These are phyloP conservation scores for Trichoderma gracile DNA, from an alignment of 2,329 filamentous ascomycete genomes.

Conservation along the genomic window DNA sequence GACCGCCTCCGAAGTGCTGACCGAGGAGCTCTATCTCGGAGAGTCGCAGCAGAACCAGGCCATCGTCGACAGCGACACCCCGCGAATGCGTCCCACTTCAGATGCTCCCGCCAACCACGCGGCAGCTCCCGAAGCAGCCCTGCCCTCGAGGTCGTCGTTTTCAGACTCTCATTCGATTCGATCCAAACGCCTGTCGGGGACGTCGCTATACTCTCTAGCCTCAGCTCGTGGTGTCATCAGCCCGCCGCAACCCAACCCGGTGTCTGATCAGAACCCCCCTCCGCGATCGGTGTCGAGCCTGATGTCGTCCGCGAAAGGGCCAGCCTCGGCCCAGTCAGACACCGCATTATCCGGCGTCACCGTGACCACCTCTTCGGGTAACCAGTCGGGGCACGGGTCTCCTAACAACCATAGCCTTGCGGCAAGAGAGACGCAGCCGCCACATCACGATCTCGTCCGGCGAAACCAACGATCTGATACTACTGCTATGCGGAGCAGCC, in stretches of 20 bases:
- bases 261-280: conserved; percentile 48
- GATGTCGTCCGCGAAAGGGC: conserved; percentile 49
- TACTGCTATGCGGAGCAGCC: conserved; percentile 41
- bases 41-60: conserved; percentile 48
- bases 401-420: conserved; percentile 49
- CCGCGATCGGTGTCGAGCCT: conserved; percentile 49
- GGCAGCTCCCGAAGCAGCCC: conserved; percentile 52
- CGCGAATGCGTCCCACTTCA: conserved; percentile 43
- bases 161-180: conserved; percentile 48
- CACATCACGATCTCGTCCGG: conserved; percentile 49
- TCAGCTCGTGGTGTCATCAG: conserved; percentile 56
- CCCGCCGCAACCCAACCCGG: conserved; percentile 54
- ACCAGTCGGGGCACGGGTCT: conserved; percentile 43
- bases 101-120: conserved; percentile 35
- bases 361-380: conserved; percentile 53
- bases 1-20: conserved; percentile 44
- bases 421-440: conserved; percentile 44
- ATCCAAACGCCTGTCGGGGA: conserved; percentile 68
- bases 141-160: conserved; percentile 49
- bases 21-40: conserved; percentile 40
- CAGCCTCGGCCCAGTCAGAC: conserved; percentile 50
- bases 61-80: conserved; percentile 51
- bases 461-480: conserved; percentile 44
- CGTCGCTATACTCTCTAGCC: conserved; percentile 69
- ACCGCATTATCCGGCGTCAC: conserved; percentile 53